A percentile compares a stretch with the other conserved stretches of the same genome.
These are phyloP conservation scores for Psilocybe tampanensis DNA, from an alignment of 768 basidiomycete genomes.

Conservation along the genomic window DNA sequence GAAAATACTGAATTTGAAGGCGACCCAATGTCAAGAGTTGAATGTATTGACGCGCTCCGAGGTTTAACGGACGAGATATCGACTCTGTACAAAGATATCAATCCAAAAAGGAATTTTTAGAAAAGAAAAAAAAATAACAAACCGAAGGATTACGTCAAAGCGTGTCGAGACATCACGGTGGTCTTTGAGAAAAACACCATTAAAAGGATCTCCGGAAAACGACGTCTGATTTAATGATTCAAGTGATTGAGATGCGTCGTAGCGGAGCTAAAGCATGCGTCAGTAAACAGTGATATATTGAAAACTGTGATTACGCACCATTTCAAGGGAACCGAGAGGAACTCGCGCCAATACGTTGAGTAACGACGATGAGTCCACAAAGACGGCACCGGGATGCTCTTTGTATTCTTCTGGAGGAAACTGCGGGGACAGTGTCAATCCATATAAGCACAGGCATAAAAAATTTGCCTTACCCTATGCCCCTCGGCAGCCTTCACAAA, in stretches of 20 bases:
- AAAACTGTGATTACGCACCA: constrained; percentile 48
- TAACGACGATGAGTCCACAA: constrained; percentile 78
- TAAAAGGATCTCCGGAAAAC: constrained; percentile 62
- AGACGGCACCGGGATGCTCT: constrained; percentile 52
- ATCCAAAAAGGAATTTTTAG: neutral
- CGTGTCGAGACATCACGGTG: constrained; percentile 61
- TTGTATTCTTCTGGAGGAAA: constrained; percentile 61
- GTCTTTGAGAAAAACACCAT: constrained; percentile 73
- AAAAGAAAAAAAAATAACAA: constrained; percentile 17
- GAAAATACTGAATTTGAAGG: constrained; percentile 55
- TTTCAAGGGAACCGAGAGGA: constrained; percentile 74
- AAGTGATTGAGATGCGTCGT: constrained; percentile 78
- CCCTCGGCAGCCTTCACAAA: constrained; percentile 61
- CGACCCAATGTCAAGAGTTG: constrained; percentile 62
- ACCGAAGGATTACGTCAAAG: constrained; percentile 78
- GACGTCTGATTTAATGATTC: constrained; percentile 55
- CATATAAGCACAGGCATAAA: neutral
- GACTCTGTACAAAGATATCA: constrained; percentile 42
- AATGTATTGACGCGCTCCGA: constrained; percentile 43
- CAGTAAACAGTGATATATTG: neutral
- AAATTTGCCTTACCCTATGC: constrained; percentile 48
- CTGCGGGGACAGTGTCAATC: constrained; percentile 32
- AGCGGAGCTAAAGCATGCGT: constrained; percentile 51
- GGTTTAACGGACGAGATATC: constrained; percentile 53
- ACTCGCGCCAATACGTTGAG: constrained; percentile 79